Percentiles rank a stretch among this genome's conserved stretches.
These are phyloP conservation scores for Dittrichia graveolens DNA, from an alignment of 129 eudicot species.

Conservation along the genomic window DNA sequence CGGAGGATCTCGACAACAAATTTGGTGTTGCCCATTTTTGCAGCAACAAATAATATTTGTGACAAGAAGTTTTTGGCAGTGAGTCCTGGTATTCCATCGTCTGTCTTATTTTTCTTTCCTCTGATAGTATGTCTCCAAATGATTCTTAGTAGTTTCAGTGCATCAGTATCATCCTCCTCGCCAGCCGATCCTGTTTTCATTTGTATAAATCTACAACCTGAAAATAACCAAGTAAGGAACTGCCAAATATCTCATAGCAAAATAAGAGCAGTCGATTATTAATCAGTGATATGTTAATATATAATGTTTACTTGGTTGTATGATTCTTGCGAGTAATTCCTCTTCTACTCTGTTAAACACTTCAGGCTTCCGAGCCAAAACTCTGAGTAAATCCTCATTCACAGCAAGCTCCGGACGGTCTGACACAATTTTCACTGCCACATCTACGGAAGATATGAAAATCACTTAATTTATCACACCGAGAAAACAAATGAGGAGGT, in stretches of 20 bases:
- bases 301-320: background rate
- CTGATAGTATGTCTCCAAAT: background rate
- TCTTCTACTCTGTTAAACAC: constrained; percentile 6
- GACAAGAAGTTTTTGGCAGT: no score
- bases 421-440: constrained; percentile 26
- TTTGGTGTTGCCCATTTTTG: constrained; percentile 26
- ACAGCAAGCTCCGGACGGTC: background rate
- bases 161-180: constrained; percentile 2
- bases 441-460: constrained; percentile 19
- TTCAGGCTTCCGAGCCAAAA: constrained; percentile 33
- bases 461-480: background rate
- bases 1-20: constrained; percentile 23
- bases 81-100: background rate
- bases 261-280: no score
- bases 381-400: background rate
- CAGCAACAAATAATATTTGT: constrained; percentile 28
- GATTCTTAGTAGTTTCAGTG: constrained; percentile 3
- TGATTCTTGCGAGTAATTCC: background rate
- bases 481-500: background rate
- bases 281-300: no score
- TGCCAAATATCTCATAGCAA: no score
- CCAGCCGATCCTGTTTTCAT: background rate
- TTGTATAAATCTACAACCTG: background rate
- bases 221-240: background rate
- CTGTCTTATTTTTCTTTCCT: background rate